These are phyloP conservation scores for Sphaerulina vaccinii DNA, from an alignment of 2,329 filamentous ascomycete genomes.

Conservation along the genomic window DNA sequence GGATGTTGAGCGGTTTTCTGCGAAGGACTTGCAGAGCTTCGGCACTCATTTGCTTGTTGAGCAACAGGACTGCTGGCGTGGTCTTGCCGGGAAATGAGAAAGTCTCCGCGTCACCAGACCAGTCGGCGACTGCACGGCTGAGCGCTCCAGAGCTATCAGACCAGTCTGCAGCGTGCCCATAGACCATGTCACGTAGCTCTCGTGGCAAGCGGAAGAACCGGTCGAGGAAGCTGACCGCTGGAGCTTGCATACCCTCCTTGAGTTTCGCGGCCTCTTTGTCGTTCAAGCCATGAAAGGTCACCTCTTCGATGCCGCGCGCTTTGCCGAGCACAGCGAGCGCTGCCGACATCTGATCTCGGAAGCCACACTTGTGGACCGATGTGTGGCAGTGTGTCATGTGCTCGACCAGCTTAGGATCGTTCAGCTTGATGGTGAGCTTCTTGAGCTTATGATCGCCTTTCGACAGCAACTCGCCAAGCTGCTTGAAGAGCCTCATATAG, in stretches of 20 bases:
- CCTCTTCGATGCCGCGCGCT: slow-evolving; percentile 27
- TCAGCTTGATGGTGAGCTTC: slow-evolving; percentile 31
- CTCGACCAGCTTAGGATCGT: slow-evolving; percentile 21
- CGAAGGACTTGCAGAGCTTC: slow-evolving; percentile 35
- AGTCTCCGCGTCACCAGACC: slow-evolving; percentile 12
- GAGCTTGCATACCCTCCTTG: slow-evolving; percentile 26
- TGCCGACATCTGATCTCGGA: slow-evolving; percentile 29
- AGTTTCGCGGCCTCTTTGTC: slow-evolving; percentile 26
- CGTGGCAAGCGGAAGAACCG: slow-evolving; percentile 30
- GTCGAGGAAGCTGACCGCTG: neutral
- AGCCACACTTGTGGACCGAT: slow-evolving; percentile 27
- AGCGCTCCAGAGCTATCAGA: slow-evolving; percentile 25
- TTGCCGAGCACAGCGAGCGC: slow-evolving; percentile 17
- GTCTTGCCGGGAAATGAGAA: slow-evolving; percentile 15
- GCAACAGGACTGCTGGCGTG: slow-evolving; percentile 37
- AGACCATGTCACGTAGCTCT: slow-evolving; percentile 33
- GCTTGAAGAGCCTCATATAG: slow-evolving; percentile 28
- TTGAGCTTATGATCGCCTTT: slow-evolving; percentile 31
- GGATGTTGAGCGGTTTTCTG: slow-evolving; percentile 32
- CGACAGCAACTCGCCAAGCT: slow-evolving; percentile 27
- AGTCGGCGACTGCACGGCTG: slow-evolving; percentile 19
- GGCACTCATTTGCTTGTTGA: slow-evolving; percentile 37
- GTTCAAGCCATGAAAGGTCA: slow-evolving; percentile 29
- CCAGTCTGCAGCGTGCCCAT: slow-evolving; percentile 28
- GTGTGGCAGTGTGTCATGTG: slow-evolving; percentile 32